phyloP scores from a whole-genome alignment of 2,329 filamentous ascomycete genomes.

The Aspergillus texensis region DNA sequence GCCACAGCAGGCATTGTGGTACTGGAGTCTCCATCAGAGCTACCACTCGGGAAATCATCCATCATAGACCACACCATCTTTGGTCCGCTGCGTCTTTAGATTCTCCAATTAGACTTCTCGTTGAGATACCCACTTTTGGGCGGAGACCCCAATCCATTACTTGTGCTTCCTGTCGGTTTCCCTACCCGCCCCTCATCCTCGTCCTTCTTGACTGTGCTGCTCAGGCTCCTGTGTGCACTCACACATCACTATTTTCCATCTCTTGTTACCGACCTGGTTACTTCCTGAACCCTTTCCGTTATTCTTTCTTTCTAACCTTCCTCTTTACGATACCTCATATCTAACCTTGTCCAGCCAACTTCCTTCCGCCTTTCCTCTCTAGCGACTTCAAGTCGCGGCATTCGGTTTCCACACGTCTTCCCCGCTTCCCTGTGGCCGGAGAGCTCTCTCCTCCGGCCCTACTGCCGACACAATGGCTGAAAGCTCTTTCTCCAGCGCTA shows the following conservation, averaged over 20 bases:
- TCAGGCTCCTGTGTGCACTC: slow-evolving; percentile 4
- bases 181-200: slow-evolving; percentile 25
- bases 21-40: slow-evolving; percentile 1
- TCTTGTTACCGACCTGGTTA: slow-evolving; percentile 1
- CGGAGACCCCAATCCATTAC: slow-evolving; percentile 16
- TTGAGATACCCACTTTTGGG: slow-evolving; percentile 26
- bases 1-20: background rate
- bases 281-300: background rate
- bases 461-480: slow-evolving; percentile 63
- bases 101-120: slow-evolving; percentile 29
- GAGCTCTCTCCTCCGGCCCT: slow-evolving; percentile 31
- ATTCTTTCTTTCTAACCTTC: slow-evolving; percentile 16
- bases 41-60: slow-evolving; percentile 1
- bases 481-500: slow-evolving; percentile 74
- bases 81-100: slow-evolving; percentile 19
- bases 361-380: slow-evolving; percentile 58
- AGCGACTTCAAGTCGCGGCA: slow-evolving; percentile 66
- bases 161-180: slow-evolving; percentile 21
- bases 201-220: slow-evolving; percentile 14
- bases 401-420: slow-evolving; percentile 51
- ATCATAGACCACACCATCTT: slow-evolving; percentile 14
- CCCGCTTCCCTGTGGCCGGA: slow-evolving; percentile 31
- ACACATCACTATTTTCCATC: slow-evolving; percentile 8
- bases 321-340: slow-evolving; percentile 8
- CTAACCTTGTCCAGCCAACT: slow-evolving; percentile 68